These are phyloP conservation scores for Tuber melanosporum DNA, from an alignment of 495 filamentous ascomycete genomes.

Conservation along the genomic window DNA sequence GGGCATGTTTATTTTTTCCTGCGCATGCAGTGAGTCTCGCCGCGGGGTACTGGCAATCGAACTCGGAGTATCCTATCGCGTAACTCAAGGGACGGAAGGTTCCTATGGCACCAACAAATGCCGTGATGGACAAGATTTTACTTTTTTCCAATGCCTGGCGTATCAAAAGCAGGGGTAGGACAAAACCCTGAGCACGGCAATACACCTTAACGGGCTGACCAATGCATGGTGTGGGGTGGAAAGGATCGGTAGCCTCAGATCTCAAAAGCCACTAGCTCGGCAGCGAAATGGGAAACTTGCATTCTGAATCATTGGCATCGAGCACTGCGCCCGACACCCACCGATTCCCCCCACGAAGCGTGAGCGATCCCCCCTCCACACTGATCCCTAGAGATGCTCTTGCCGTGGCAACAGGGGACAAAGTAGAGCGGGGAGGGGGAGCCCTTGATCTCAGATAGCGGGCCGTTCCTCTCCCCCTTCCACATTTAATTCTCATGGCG, in stretches of 20 bases:
- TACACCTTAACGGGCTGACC: not conserved
- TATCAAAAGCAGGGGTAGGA: not conserved
- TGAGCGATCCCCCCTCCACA: not conserved
- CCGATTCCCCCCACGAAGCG: not conserved
- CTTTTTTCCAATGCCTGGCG: not conserved
- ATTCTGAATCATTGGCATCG: not conserved
- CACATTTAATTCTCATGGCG: not conserved
- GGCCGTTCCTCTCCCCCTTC: not conserved
- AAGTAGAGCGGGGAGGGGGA: not conserved
- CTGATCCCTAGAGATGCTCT: not conserved
- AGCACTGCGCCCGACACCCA: not conserved
- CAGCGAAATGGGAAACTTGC: not conserved
- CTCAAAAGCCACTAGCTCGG: not conserved
- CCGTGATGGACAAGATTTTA: not conserved
- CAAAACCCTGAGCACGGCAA: not conserved
- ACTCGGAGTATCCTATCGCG: not conserved
- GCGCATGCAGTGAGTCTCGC: not conserved
- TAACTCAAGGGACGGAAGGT: not conserved
- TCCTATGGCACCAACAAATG: not conserved
- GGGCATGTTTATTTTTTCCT: not conserved
- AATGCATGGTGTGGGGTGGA: not conserved
- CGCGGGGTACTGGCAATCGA: not conserved
- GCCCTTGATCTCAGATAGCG: not conserved
- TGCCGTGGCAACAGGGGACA: not conserved
- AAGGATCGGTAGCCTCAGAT: not conserved